phyloP scores from a whole-genome alignment of 306 rosid species.

The Castanea crenata region DNA sequence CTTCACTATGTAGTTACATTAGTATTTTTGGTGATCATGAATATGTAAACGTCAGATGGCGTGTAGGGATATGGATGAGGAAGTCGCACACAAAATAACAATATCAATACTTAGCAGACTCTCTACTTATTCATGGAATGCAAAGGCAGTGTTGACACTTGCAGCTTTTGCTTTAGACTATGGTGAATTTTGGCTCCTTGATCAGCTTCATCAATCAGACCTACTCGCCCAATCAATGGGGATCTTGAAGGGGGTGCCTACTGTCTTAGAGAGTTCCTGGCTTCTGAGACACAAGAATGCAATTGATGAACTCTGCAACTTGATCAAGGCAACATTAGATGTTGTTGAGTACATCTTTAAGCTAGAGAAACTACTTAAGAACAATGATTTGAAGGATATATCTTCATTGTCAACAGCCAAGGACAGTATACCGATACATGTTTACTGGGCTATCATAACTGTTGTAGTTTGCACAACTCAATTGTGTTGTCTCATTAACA shows the following conservation, averaged over 20 bases:
- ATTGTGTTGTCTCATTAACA: too few species aligned
- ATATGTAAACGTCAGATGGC: too few species aligned
- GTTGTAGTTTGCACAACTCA: constrained; percentile 44
- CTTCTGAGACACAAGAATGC: constrained; percentile 10
- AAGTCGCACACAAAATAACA: constrained; percentile 30
- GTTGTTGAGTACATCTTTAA: constrained; percentile 27
- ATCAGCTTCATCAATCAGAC: constrained; percentile 15
- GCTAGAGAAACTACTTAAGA: constrained; percentile 20
- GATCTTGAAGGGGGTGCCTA: too few species aligned
- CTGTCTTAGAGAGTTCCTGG: not conserved
- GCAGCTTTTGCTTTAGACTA: constrained; percentile 51
- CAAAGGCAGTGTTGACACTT: constrained; percentile 46
- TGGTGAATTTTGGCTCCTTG: constrained; percentile 53
- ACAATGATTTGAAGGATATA: constrained; percentile 17
- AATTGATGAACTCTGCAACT: constrained; percentile 24
- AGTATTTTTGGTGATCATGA: too few species aligned
- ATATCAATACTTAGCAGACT: constrained; percentile 39
- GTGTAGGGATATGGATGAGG: too few species aligned
- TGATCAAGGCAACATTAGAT: constrained; percentile 31
- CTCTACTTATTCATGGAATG: constrained; percentile 44
- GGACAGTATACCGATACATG: constrained; percentile 24
- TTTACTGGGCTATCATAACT: constrained; percentile 43
- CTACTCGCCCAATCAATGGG: too few species aligned
- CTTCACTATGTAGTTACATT: too few species aligned
- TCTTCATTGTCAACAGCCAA: constrained; percentile 29